Conservation (phyloP, 305 asterid genomes). For the Fraxinus platypoda region DNA sequence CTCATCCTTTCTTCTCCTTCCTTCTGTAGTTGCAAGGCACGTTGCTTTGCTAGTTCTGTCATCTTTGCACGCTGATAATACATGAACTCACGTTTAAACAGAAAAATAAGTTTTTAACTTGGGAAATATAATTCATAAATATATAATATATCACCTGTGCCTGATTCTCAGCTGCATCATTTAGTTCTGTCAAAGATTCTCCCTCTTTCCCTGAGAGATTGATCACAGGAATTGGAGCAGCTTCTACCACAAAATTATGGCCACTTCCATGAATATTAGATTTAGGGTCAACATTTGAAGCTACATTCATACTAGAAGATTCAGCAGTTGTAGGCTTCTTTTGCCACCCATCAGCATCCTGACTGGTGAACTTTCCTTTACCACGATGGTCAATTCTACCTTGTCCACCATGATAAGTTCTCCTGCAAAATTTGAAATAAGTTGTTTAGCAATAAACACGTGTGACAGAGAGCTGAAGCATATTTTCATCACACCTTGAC, state of each 20-base stretch:
- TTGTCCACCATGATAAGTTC: slow-evolving; percentile 51
- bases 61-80: slow-evolving; percentile 61
- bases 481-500: slow-evolving; percentile 50
- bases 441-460: slow-evolving; percentile 16
- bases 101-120: slow-evolving; percentile 6
- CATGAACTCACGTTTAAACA: slow-evolving; percentile 5
- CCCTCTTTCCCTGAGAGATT: slow-evolving; percentile 36
- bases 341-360: slow-evolving; percentile 63
- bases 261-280: slow-evolving; percentile 30
- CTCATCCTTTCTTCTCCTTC: slow-evolving; percentile 82
- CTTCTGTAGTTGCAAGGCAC: slow-evolving; percentile 67
- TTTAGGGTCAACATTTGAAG: slow-evolving; percentile 35
- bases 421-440: slow-evolving; percentile 44
- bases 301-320: slow-evolving; percentile 27
- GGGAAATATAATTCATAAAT: not conserved
- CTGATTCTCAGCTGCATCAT: slow-evolving; percentile 64
- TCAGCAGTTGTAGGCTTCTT: slow-evolving; percentile 48
- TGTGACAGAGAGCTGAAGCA: not conserved
- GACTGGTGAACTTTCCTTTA: slow-evolving; percentile 52
- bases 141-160: slow-evolving; percentile 50
- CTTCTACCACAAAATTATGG: slow-evolving; percentile 40
- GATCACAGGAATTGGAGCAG: slow-evolving; percentile 33
- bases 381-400: slow-evolving; percentile 51
- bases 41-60: slow-evolving; percentile 81
- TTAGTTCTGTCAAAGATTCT: slow-evolving; percentile 45